These are phyloP conservation scores for Penicillium oxalicum DNA, from an alignment of 2,329 filamentous ascomycete genomes.

Conservation along the genomic window DNA sequence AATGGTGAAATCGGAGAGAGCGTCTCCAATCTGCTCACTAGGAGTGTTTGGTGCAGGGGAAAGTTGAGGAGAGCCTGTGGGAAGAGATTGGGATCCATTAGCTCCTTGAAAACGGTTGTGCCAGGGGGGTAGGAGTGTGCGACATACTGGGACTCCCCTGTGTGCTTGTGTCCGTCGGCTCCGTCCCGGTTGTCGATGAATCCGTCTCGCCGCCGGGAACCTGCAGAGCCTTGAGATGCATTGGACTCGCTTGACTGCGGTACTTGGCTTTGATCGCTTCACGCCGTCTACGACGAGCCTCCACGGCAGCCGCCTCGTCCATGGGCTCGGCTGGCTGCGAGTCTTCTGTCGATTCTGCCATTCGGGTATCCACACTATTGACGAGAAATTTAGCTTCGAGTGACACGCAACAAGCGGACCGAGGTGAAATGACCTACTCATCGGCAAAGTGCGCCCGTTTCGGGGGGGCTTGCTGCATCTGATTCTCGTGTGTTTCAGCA, in stretches of 20 bases:
- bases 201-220: slow-evolving; percentile 52
- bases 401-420: neutral
- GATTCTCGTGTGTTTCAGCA: slow-evolving; percentile 63
- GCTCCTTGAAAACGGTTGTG: slow-evolving; percentile 1
- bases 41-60: slow-evolving; percentile 44
- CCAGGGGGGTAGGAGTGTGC: neutral
- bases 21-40: slow-evolving; percentile 46
- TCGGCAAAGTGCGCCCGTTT: slow-evolving; percentile 30
- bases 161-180: slow-evolving; percentile 32
- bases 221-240: slow-evolving; percentile 69
- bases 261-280: slow-evolving; percentile 83
- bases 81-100: slow-evolving; percentile 2
- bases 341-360: slow-evolving; percentile 21
- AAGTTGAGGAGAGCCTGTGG: slow-evolving; percentile 28
- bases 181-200: slow-evolving; percentile 47
- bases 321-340: slow-evolving; percentile 52
- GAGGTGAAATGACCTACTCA: slow-evolving; percentile 37
- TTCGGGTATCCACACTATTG: slow-evolving; percentile 14
- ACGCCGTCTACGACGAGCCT: slow-evolving; percentile 75
- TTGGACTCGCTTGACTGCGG: slow-evolving; percentile 61
- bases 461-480: slow-evolving; percentile 47
- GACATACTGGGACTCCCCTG: slow-evolving; percentile 37
- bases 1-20: slow-evolving; percentile 57
- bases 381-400: slow-evolving; percentile 10
- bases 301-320: slow-evolving; percentile 76